Conservation (phyloP, 768 basidiomycete genomes). For the Phallus indusiatus region DNA sequence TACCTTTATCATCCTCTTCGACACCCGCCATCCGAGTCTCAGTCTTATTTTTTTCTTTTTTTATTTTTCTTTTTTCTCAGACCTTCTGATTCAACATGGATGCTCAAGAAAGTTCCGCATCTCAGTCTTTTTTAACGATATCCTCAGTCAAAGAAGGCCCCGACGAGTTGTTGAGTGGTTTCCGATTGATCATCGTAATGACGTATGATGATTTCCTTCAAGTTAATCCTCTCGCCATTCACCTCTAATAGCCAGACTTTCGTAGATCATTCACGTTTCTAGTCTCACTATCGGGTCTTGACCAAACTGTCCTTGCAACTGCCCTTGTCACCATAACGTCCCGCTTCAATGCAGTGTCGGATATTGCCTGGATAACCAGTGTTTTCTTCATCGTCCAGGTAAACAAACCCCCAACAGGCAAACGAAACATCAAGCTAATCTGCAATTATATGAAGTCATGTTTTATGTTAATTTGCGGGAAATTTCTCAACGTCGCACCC, state of each 20-base stretch:
- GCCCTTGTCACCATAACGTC: slow-evolving; percentile 22
- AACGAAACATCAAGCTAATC: background rate
- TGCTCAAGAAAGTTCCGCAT: background rate
- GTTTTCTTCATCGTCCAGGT: slow-evolving; percentile 11
- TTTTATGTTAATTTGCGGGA: slow-evolving; percentile 22
- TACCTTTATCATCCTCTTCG: too few species aligned
- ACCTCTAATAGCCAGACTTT: background rate
- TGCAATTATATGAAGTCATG: slow-evolving; percentile 15
- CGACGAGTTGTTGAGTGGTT: background rate
- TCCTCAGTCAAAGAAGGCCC: background rate
- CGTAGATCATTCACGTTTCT: background rate
- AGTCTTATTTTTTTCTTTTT: too few species aligned
- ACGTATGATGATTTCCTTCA: background rate
- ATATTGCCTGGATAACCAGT: slow-evolving; percentile 20
- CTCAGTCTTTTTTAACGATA: background rate
- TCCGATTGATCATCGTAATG: background rate
- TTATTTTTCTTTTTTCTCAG: too few species aligned
- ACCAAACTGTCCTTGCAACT: slow-evolving; percentile 10
- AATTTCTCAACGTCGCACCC: slow-evolving; percentile 21
- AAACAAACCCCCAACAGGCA: background rate
- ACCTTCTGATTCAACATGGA: too few species aligned
- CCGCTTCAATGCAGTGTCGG: slow-evolving; percentile 20
- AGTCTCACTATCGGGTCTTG: background rate
- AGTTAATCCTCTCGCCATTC: background rate
- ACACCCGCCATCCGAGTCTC: too few species aligned